Evolutionary conservation across 1,139 yeast species (phyloP), one percentile per base, ranked within the genome.

Genomic region (Protomyces inouyei): DNA sequence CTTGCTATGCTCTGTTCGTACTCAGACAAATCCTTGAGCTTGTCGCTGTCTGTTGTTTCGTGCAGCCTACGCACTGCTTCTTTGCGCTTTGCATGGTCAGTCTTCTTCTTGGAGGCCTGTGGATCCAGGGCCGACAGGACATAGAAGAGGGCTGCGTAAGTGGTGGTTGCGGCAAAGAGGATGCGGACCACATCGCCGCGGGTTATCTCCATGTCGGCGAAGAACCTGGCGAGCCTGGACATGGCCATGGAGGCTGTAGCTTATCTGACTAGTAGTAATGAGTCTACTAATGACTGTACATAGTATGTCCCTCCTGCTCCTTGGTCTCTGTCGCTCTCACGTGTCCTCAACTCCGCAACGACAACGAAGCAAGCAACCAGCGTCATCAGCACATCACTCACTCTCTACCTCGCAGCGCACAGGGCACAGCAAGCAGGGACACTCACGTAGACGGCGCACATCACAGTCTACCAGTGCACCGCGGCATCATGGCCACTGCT

Each of bases 1-100:
- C 86, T 84, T 67, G 93, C 77, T 8, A 93, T 82, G 23, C 84
- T 79, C 69, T 84, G 84, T 73, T 93, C 98, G 73, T 92, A 91
- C 67, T 87, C 88, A 69, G 83, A 86, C 60, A 91, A 78, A 14
- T 80, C 82, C 5, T 52, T 37, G 18, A 59, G 45, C 23, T 59
- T 52, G n/a, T 43, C 52, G 10, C 57, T 57, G 43, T 52, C 63
- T n/a, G 52, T 52, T 18, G 63, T 59, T n/a, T 45, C 57, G 21
- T 59, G 57, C 45, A 59, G 53, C 36, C 57, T 32, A 32, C 52
- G 53, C 25, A 59, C 52, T n/a, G 63, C 63, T 16, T 59, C 63
- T 28, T 38, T 40, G 16, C 63, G 53, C 57, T 59, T 59, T n/a
- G 52, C 57, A 14, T 37, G 28, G 36, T 52, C 63, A 16, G 51